Base-by-base conservation (phyloP, 2,329 filamentous ascomycete species). In the Fusarium transvaalense region DNA sequence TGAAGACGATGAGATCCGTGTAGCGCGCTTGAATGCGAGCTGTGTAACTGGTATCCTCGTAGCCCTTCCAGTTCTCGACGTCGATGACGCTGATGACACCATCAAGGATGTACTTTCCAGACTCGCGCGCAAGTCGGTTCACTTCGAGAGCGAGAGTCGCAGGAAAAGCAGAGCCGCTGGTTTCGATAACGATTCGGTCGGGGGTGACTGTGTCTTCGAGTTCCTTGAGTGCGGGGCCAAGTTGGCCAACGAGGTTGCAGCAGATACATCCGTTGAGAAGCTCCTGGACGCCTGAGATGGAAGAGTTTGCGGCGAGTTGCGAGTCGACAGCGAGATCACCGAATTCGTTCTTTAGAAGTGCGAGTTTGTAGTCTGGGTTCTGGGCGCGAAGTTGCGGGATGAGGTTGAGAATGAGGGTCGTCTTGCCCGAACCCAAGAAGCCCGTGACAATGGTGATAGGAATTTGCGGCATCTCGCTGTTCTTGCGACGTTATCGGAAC, bases 251-350 rank as follows among this genome's bases (percentile, higher is more conserved):
- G 27, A 98, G 91, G 78, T 98, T 98, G 83, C 96, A 99, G 87
- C 96, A 99, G 80, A 99, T 98, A 82, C 96, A 98, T 71, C 95
- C 96, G 78, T 97, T 97, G 55, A 99, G 90, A 2, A 99, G 86
- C 80, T 99, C 96, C 74, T 92, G 92, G 6, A 97, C 94, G 56
- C 94, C 95, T 1, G 93, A 91, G 71, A 99, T 94, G 66, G 94
- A 90, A 50, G 88, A 88, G 15, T 91, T 91, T 0, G 91, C 86
- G 17, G 96, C 95, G 31, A 99, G 90, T 78, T 97, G 92, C 2
- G 92, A 96, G 83, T 99, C 96, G 77, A 99, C 86, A 35, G 94
- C 94, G 41, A 99, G 82, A 78, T 98, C 94, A 76, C 96, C 96
- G 79, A 97, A 98, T 82, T 99, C 96, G 81, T 99, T 99, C 79